A percentile compares a stretch with the other conserved stretches of the same genome.
phyloP scores from a whole-genome alignment of 139 green algal species.

The Chlorella sp. region DNA sequence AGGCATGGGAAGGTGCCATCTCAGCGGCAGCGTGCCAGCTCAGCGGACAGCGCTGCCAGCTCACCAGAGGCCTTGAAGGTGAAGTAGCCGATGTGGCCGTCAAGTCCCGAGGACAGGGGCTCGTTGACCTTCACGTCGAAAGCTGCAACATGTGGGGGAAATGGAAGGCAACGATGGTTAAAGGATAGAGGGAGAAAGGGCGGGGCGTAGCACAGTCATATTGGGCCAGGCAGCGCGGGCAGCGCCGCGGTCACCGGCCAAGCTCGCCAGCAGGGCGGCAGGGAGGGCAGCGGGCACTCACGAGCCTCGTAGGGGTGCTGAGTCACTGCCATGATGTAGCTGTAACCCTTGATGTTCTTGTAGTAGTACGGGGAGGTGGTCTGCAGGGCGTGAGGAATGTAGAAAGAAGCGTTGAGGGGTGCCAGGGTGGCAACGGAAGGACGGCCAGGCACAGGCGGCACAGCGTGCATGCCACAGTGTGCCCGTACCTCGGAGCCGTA shows the following conservation, averaged over 20 bases:
- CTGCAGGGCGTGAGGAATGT: neutral
- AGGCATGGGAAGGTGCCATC: too few relatives aligned
- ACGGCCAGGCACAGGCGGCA: neutral
- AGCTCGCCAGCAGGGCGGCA: neutral
- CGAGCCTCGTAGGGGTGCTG: neutral
- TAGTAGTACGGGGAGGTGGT: neutral
- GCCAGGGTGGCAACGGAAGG: neutral
- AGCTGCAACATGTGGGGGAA: neutral
- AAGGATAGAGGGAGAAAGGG: neutral
- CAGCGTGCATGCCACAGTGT: neutral
- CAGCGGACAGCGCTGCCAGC: too few relatives aligned
- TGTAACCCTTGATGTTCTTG: neutral
- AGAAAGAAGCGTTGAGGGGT: neutral
- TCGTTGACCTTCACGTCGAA: neutral
- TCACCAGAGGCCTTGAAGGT: neutral
- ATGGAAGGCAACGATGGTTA: neutral
- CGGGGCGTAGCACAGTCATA: neutral
- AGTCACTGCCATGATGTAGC: neutral
- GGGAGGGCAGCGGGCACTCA: neutral
- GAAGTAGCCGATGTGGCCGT: constrained; percentile 1
- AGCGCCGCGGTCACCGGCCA: neutral
- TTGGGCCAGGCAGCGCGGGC: too few relatives aligned
- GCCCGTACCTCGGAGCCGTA: neutral
- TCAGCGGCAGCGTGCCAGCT: neutral
- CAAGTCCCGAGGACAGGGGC: neutral